A percentile compares a stretch with the other conserved stretches of the same genome.
Evolutionary conservation across 805 yeast species (phyloP).

Genomic region (Helenozyma baotianmanensis): DNA sequence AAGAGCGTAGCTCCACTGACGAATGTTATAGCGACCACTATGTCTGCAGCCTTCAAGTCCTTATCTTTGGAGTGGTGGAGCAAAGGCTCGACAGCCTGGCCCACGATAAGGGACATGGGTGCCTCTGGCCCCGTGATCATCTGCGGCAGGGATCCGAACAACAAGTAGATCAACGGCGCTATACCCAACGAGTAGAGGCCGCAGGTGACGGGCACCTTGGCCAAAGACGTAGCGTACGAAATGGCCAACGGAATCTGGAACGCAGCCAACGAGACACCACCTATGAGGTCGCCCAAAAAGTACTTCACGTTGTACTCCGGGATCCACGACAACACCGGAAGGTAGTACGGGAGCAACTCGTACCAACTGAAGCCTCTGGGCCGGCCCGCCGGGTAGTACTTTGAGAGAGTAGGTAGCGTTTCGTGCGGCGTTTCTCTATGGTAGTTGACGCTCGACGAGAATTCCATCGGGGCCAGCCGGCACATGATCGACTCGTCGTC

Average conservation of each 20-base stretch:
- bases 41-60: slow-evolving; percentile 27
- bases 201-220: slow-evolving; percentile 39
- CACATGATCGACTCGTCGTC: slow-evolving; percentile 3
- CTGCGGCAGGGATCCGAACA: slow-evolving; percentile 43
- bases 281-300: slow-evolving; percentile 61
- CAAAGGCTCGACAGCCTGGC: slow-evolving; percentile 42
- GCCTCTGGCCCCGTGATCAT: slow-evolving; percentile 46
- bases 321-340: slow-evolving; percentile 70
- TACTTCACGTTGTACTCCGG: slow-evolving; percentile 40
- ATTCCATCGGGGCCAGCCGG: background rate
- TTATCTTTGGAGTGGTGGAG: slow-evolving; percentile 30
- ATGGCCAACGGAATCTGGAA: slow-evolving; percentile 83
- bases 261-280: slow-evolving; percentile 84
- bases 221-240: slow-evolving; percentile 39
- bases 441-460: too few relatives aligned
- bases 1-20: slow-evolving; percentile 60
- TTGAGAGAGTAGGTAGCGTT: slow-evolving; percentile 3
- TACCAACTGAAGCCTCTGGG: slow-evolving; percentile 3
- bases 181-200: slow-evolving; percentile 37
- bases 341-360: slow-evolving; percentile 49
- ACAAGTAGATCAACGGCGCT: slow-evolving; percentile 36
- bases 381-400: slow-evolving; percentile 8
- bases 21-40: slow-evolving; percentile 46
- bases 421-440: too few relatives aligned
- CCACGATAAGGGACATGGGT: slow-evolving; percentile 43